Evolutionary conservation across 2,329 filamentous ascomycete species (phyloP).

Genomic region (Penicillium carneum): DNA sequence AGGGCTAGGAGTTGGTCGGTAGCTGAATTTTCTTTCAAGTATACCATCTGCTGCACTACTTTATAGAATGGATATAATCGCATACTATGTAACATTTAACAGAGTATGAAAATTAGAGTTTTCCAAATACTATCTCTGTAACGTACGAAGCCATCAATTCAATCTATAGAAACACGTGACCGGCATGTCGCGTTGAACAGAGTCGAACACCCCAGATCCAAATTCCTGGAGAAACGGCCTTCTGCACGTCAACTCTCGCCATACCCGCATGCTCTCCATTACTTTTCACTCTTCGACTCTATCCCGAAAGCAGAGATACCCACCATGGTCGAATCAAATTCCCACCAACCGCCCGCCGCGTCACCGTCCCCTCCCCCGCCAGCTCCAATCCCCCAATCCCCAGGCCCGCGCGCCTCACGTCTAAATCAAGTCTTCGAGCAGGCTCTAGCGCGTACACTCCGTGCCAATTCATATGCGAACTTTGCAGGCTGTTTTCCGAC

Average conservation of each 20-base stretch:
- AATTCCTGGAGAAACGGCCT: slow-evolving; percentile 21
- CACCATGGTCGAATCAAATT: slow-evolving; percentile 34
- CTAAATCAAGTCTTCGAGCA: slow-evolving; percentile 67
- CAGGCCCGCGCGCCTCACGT: slow-evolving; percentile 66
- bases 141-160: not conserved
- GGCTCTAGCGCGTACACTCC: slow-evolving; percentile 66
- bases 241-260: not conserved
- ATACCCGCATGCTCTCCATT: not conserved
- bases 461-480: slow-evolving; percentile 66
- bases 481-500: slow-evolving; percentile 71
- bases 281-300: not conserved
- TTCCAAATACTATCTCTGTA: not conserved
- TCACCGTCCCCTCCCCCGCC: slow-evolving; percentile 61
- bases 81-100: not conserved
- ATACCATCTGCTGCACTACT: not conserved
- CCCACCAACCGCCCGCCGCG: slow-evolving; percentile 26
- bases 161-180: slow-evolving; percentile 38
- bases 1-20: slow-evolving; percentile 1
- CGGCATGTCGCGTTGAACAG: slow-evolving; percentile 30
- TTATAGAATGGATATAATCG: not conserved
- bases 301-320: slow-evolving; percentile 10
- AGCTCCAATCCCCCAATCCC: slow-evolving; percentile 62
- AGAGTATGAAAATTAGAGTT: not conserved
- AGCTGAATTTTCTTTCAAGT: not conserved
- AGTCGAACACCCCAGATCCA: slow-evolving; percentile 15